Percentiles rank a stretch among this genome's conserved stretches.
These are phyloP conservation scores for Diaporthe ampelina DNA, from an alignment of 2,329 filamentous ascomycete species.

Conservation along the genomic window DNA sequence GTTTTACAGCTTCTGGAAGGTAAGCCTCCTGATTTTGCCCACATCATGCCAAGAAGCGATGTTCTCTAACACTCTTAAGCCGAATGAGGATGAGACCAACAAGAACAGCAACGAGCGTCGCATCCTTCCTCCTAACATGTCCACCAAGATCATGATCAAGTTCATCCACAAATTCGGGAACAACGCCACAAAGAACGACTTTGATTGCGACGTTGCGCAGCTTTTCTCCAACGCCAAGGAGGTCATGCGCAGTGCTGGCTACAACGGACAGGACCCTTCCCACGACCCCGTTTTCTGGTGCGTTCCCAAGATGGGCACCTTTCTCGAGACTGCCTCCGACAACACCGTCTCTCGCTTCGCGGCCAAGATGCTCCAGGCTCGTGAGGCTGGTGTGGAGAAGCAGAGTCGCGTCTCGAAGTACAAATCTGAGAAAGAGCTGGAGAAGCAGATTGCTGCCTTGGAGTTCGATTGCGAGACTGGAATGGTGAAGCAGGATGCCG, in stretches of 20 bases:
- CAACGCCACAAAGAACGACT: background rate
- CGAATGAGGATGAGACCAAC: background rate
- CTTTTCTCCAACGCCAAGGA: background rate
- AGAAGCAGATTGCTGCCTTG: too few relatives aligned
- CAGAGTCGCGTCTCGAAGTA: too few relatives aligned
- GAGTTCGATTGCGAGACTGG: too few relatives aligned
- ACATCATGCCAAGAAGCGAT: accelerated
- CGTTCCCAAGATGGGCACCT: background rate
- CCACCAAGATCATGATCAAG: background rate
- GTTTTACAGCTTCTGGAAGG: background rate
- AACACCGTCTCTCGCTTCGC: background rate
- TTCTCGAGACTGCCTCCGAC: background rate
- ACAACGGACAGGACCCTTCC: background rate
- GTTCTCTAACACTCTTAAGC: background rate
- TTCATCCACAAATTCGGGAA: background rate
- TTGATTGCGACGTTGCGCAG: background rate
- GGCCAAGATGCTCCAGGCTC: background rate
- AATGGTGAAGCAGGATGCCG: too few relatives aligned
- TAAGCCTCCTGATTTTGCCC: background rate
- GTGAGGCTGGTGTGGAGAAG: background rate
- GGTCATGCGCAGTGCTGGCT: background rate
- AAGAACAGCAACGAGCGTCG: background rate
- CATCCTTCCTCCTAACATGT: conserved; percentile 7
- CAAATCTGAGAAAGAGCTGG: too few relatives aligned
- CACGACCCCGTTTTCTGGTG: conserved; percentile 12